Conservation (phyloP, 495 filamentous ascomycete genomes). For the Rostrohypoxylon terebratum region DNA sequence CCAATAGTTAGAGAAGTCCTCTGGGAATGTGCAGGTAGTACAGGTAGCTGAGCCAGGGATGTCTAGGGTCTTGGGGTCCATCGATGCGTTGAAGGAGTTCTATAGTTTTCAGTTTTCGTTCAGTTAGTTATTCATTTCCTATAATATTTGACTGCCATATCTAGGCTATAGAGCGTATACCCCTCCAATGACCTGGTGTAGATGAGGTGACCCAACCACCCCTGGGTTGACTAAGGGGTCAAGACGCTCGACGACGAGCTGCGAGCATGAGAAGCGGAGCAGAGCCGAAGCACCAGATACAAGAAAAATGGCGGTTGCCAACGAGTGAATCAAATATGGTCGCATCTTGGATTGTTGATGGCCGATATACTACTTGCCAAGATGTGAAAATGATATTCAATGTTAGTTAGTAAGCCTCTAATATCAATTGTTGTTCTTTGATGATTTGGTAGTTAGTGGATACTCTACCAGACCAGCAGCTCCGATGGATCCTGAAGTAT, state of each 20-base stretch:
- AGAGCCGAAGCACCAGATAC: constrained; percentile 28
- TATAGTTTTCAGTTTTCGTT: neutral
- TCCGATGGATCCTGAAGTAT: neutral
- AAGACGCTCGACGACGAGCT: constrained; percentile 51
- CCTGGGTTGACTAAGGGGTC: constrained; percentile 53
- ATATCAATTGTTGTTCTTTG: neutral
- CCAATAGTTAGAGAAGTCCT: constrained; percentile 59
- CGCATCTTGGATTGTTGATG: constrained; percentile 28
- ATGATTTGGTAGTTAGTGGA: neutral
- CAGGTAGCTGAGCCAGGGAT: constrained; percentile 48
- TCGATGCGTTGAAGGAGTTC: constrained; percentile 52
- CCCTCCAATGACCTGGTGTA: constrained; percentile 54
- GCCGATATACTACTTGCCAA: neutral
- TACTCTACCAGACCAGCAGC: neutral
- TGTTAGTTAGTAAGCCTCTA: neutral
- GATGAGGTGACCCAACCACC: constrained; percentile 49
- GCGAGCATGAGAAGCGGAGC: constrained; percentile 51
- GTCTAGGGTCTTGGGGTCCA: constrained; percentile 47
- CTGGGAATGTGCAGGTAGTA: constrained; percentile 51
- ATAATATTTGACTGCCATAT: neutral
- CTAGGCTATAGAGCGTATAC: constrained; percentile 39
- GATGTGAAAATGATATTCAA: neutral
- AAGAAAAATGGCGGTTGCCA: neutral
- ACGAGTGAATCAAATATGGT: neutral
- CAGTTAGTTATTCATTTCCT: neutral